Conservation (phyloP, 2,329 filamentous ascomycete species). For the Arthrinium phaeospermum region DNA sequence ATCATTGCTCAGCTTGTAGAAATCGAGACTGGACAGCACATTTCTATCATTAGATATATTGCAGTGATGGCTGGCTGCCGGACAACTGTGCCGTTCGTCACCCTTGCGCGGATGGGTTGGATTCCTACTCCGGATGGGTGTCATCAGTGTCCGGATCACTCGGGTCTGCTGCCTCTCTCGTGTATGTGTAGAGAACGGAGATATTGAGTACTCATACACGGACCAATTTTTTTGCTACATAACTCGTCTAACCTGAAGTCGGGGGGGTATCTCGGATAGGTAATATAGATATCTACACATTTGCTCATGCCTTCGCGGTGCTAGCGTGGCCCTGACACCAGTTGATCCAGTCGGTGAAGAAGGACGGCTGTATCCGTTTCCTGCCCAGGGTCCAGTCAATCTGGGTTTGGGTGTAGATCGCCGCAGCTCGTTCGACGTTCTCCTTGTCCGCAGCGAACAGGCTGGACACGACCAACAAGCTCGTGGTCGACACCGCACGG, state of each 20-base stretch:
- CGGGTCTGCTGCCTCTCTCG: background rate
- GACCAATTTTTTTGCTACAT: background rate
- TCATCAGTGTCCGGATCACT: background rate
- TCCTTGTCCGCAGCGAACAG: conserved; percentile 61
- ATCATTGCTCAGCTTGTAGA: background rate
- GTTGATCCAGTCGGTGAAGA: conserved; percentile 77
- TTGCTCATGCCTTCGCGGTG: conserved; percentile 26
- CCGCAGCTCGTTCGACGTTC: conserved; percentile 60
- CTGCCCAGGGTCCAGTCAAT: conserved; percentile 63
- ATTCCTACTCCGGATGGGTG: background rate
- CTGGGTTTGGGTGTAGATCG: conserved; percentile 69
- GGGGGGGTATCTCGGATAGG: conserved; percentile 14
- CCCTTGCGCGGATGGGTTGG: background rate
- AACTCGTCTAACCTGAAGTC: conserved; percentile 2
- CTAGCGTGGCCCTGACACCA: conserved; percentile 65
- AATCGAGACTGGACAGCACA: background rate
- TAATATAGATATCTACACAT: conserved; percentile 16
- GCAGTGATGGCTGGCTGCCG: background rate
- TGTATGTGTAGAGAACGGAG: background rate
- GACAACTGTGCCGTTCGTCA: background rate
- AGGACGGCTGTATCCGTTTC: conserved; percentile 65
- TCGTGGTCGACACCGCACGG: conserved; percentile 75
- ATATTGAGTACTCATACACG: background rate
- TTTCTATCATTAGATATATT: background rate
- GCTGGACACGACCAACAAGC: conserved; percentile 69